Evolutionary conservation across 768 basidiomycete species (phyloP), one percentile per base, ranked within the genome.

Genomic region (Auricularia sp.): DNA sequence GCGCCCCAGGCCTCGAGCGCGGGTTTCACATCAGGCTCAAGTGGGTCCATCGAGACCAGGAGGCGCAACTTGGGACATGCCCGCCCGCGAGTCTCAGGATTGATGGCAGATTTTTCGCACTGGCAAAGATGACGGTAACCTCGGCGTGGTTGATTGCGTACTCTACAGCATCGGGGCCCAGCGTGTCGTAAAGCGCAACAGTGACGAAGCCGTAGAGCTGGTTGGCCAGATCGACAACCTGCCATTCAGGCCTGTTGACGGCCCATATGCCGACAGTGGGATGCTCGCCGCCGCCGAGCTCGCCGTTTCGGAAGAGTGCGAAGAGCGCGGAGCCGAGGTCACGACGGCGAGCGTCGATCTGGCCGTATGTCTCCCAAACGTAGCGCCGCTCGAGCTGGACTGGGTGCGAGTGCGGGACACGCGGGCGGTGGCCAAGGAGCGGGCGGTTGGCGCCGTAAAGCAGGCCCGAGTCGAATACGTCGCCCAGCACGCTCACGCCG

Each of bases 141-240:
- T 90, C 83, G 54, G 94, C 83, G 71, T 98, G 95, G 73, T 91
- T 88, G 72, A 92, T 86, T 64, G 92, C 95, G 33, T 29, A 67
- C 45, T 66, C 92, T 66, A 94, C 92, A 62, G 92, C 88, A 71
- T 94, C 90, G 68, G 86, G 86, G 13, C 97, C 97, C 58, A 98
- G 79, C 0, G 95, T 98, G 72, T 98, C 94, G 76, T 99, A 99
- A 67, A 99, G 78, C 71, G 88, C 88, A 67, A 97, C 93, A 5
- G 87, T 84, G 42, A 96, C 88, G 73, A 91, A 87, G 24, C 82
- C 80, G 73, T 96, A 98, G 8, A 85, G 88, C 63, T 90, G 85
- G 65, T 86, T 78, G 14, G 92, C 89, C 64, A 94, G 78, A 70
- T 96, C 94, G 58, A 95, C 79, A 36, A 96, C 77, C 75, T 98